Evolutionary conservation across 306 rosid genomes (phyloP).

Genomic region (Fragaria nilgerrensis): DNA sequence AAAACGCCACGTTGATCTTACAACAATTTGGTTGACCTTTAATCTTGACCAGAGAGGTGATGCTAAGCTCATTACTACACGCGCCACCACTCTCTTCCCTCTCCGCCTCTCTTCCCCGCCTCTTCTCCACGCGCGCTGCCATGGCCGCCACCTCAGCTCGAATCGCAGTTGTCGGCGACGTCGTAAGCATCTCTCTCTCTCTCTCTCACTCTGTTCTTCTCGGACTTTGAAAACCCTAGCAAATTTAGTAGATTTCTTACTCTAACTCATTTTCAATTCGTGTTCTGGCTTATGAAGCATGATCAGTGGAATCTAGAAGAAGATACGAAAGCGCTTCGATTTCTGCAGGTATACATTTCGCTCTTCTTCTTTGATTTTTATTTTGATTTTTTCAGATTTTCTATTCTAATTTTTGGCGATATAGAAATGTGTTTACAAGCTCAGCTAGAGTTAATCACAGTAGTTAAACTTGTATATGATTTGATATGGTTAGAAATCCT

Average conservation of each 20-base stretch:
- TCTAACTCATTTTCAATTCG: neutral
- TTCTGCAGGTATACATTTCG: constrained; percentile 45
- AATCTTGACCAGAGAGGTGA: constrained; percentile 6
- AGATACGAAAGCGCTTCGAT: constrained; percentile 72
- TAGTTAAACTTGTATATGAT: neutral
- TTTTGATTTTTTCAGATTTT: neutral
- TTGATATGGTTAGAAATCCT: neutral
- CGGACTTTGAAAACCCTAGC: neutral
- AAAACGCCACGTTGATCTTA: neutral
- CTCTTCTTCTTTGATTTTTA: neutral
- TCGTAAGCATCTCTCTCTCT: constrained; percentile 43
- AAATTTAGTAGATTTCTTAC: neutral
- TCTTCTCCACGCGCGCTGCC: constrained; percentile 26
- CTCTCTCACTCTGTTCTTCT: neutral
- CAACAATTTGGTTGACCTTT: neutral
- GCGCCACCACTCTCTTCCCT: constrained; percentile 35
- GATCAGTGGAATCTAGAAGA: constrained; percentile 74
- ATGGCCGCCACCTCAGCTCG: constrained; percentile 63
- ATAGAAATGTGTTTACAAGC: neutral
- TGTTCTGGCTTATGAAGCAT: constrained; percentile 46
- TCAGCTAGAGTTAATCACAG: neutral
- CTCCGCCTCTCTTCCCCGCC: constrained; percentile 15
- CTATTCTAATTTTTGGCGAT: neutral
- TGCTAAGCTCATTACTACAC: constrained; percentile 54
- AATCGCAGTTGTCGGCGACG: constrained; percentile 76